Conservation (phyloP, 2,329 filamentous ascomycete species). For the Diaporthe ampelina region DNA sequence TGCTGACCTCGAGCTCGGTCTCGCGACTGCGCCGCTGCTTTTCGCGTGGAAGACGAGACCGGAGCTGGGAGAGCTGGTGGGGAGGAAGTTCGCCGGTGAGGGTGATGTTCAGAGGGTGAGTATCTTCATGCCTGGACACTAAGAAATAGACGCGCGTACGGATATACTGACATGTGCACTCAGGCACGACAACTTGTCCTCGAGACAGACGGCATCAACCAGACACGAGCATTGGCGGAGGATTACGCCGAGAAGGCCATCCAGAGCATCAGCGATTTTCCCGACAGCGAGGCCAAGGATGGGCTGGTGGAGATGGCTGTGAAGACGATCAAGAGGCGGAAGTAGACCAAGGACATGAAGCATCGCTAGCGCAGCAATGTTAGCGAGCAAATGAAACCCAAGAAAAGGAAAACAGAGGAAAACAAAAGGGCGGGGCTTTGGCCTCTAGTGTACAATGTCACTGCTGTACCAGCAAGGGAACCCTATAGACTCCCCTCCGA, state of each 20-base stretch:
- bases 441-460: constrained; percentile 1
- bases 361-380: not conserved
- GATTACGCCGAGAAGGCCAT: constrained; percentile 93
- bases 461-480: not conserved
- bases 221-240: constrained; percentile 90
- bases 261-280: constrained; percentile 85
- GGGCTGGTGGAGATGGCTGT: constrained; percentile 94
- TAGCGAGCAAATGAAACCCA: not conserved
- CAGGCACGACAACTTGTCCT: constrained; percentile 90
- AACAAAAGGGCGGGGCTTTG: not conserved
- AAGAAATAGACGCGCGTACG: too few species aligned
- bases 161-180: constrained; percentile 30
- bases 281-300: constrained; percentile 93
- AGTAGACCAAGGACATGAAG: constrained; percentile 62
- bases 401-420: not conserved
- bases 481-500: constrained; percentile 27
- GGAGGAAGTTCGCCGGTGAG: constrained; percentile 86
- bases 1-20: constrained; percentile 90
- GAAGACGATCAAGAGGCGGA: constrained; percentile 90
- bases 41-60: constrained; percentile 95
- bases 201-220: constrained; percentile 87
- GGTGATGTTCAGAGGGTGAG: constrained; percentile 89
- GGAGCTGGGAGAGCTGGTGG: constrained; percentile 88
- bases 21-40: constrained; percentile 92
- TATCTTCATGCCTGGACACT: constrained; percentile 38